These are phyloP conservation scores for Balakata baccata DNA, from an alignment of 345 rosid genomes.

Conservation along the genomic window DNA sequence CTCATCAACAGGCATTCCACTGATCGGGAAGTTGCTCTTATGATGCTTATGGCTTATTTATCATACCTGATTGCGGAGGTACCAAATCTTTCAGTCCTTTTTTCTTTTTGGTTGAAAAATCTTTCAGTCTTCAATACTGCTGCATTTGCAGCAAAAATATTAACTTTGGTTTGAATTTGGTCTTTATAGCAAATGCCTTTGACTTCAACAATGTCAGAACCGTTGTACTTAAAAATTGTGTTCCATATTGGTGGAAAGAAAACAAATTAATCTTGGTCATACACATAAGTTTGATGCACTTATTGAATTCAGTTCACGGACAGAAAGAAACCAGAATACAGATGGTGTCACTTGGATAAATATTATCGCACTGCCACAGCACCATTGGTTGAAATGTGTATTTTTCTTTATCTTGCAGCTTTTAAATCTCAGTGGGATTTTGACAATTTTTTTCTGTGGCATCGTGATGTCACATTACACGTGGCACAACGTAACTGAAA, in stretches of 20 bases:
- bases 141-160: not conserved
- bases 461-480: slow-evolving; percentile 71
- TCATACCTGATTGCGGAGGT: slow-evolving; percentile 75
- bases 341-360: not conserved
- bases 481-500: slow-evolving; percentile 71
- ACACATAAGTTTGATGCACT: slow-evolving; percentile 1
- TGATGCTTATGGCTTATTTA: slow-evolving; percentile 69
- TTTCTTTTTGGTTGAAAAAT: too few species aligned
- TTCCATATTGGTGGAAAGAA: too few species aligned
- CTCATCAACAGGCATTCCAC: slow-evolving; percentile 55
- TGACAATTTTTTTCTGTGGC: slow-evolving; percentile 69
- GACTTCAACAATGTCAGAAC: not conserved
- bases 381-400: slow-evolving; percentile 8
- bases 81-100: not conserved
- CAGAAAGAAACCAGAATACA: not conserved
- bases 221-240: too few species aligned
- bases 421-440: slow-evolving; percentile 58
- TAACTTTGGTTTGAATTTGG: not conserved
- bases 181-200: not conserved
- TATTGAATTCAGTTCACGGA: not conserved
- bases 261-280: not conserved
- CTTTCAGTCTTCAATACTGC: not conserved
- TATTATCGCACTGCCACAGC: not conserved
- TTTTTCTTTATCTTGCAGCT: slow-evolving; percentile 40
- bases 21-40: slow-evolving; percentile 61